Conservation (phyloP, 768 basidiomycete species). For the Glaciozyma antarctica region DNA sequence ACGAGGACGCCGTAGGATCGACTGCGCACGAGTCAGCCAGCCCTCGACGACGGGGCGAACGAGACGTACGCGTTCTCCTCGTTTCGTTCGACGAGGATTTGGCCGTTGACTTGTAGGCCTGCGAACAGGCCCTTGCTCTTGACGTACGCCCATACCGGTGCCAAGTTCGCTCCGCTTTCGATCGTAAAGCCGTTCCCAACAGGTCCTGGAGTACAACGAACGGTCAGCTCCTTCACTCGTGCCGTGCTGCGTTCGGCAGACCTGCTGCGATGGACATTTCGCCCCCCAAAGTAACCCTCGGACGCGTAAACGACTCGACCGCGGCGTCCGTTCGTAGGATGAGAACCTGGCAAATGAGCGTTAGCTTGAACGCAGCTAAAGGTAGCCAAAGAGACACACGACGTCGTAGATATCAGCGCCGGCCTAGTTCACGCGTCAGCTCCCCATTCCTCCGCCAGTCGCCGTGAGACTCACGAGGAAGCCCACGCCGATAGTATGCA, state of each 20-base stretch:
- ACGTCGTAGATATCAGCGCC: conserved; percentile 25
- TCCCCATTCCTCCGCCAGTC: no score
- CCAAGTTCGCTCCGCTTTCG: background rate
- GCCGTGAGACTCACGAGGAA: conserved; percentile 3
- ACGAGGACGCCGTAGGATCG: conserved; percentile 4
- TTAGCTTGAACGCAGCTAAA: no score
- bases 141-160: background rate
- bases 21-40: background rate
- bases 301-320: conserved; percentile 13
- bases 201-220: background rate
- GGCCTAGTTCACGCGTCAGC: background rate
- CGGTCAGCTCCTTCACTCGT: background rate
- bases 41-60: background rate
- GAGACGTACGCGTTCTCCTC: conserved; percentile 18
- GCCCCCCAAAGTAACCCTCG: conserved; percentile 1
- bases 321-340: conserved; percentile 19
- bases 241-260: background rate
- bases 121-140: conserved; percentile 4
- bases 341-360: background rate
- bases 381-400: background rate
- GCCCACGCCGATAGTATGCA: conserved; percentile 6
- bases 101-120: conserved; percentile 2
- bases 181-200: conserved; percentile 17
- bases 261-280: conserved; percentile 12
- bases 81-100: conserved; percentile 13